Evolutionary conservation across 2,329 filamentous ascomycete species (phyloP).

Genomic region (Tolypocladium endophyticum): DNA sequence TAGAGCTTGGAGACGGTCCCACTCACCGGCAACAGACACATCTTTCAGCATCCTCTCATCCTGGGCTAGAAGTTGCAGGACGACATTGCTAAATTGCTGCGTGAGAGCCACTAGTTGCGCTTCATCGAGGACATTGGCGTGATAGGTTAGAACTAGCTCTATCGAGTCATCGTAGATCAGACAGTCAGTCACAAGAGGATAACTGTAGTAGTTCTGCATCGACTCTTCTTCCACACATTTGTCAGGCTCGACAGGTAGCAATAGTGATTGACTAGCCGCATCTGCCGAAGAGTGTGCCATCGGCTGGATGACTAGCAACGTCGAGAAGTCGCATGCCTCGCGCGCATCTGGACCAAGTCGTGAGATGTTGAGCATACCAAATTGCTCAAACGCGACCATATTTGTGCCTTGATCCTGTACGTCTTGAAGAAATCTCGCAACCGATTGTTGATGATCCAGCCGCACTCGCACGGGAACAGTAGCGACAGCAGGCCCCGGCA

Average conservation of each 20-base stretch:
- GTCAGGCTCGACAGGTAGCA: not conserved
- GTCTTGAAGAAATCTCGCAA: constrained; percentile 8
- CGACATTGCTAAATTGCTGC: not conserved
- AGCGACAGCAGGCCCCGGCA: constrained; percentile 18
- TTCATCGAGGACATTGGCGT: not conserved
- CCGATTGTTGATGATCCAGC: constrained; percentile 1
- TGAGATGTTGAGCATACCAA: constrained; percentile 10
- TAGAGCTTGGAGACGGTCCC: not conserved
- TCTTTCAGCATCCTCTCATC: not conserved
- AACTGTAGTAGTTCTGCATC: constrained; percentile 2
- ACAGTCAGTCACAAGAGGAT: not conserved
- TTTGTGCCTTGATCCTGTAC: constrained; percentile 2
- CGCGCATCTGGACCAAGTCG: constrained; percentile 6
- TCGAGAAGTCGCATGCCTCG: constrained; percentile 13
- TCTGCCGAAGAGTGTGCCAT: not conserved
- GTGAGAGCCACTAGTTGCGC: not conserved
- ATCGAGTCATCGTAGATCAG: not conserved
- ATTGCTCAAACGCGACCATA: constrained; percentile 9
- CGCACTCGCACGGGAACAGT: constrained; percentile 16
- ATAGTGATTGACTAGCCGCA: not conserved
- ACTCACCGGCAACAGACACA: not conserved
- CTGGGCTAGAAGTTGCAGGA: not conserved
- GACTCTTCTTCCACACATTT: not conserved
- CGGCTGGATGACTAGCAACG: constrained; percentile 15
- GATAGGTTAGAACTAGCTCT: not conserved